phyloP scores from a whole-genome alignment of 495 filamentous ascomycete genomes.

The Penicillium maclennaniae region DNA sequence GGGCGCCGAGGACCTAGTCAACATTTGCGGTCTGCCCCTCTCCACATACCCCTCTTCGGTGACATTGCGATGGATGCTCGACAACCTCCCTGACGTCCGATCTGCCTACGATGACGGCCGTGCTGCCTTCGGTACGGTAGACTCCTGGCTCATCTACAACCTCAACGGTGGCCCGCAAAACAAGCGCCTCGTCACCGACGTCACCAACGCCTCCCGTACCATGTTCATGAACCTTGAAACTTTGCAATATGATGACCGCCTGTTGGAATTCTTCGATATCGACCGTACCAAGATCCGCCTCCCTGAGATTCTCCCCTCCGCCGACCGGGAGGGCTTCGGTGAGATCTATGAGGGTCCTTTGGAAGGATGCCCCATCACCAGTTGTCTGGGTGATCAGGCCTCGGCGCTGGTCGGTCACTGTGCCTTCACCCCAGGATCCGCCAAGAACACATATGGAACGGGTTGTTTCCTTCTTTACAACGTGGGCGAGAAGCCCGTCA shows the following conservation, averaged over 20 bases:
- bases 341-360: slow-evolving; percentile 61
- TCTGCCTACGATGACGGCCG: slow-evolving; percentile 76
- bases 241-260: slow-evolving; percentile 75
- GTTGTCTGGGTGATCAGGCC: slow-evolving; percentile 90
- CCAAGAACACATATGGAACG: slow-evolving; percentile 96
- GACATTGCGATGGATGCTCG: slow-evolving; percentile 82
- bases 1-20: slow-evolving; percentile 64
- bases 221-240: slow-evolving; percentile 96
- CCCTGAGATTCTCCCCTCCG: slow-evolving; percentile 83
- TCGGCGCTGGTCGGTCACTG: slow-evolving; percentile 89
- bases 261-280: slow-evolving; percentile 80
- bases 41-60: slow-evolving; percentile 93
- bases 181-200: slow-evolving; percentile 76
- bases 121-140: slow-evolving; percentile 88
- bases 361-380: slow-evolving; percentile 74
- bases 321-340: slow-evolving; percentile 73
- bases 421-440: slow-evolving; percentile 78
- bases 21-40: slow-evolving; percentile 81
- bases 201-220: slow-evolving; percentile 87
- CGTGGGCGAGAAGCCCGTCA: slow-evolving; percentile 83
- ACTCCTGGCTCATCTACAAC: slow-evolving; percentile 87
- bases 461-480: slow-evolving; percentile 96
- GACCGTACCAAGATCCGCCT: slow-evolving; percentile 71
- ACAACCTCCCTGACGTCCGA: slow-evolving; percentile 66
- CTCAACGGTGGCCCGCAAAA: slow-evolving; percentile 78